Conservation (phyloP, 371 early-diverging fungal genomes). For the Mucor circinelloides region DNA sequence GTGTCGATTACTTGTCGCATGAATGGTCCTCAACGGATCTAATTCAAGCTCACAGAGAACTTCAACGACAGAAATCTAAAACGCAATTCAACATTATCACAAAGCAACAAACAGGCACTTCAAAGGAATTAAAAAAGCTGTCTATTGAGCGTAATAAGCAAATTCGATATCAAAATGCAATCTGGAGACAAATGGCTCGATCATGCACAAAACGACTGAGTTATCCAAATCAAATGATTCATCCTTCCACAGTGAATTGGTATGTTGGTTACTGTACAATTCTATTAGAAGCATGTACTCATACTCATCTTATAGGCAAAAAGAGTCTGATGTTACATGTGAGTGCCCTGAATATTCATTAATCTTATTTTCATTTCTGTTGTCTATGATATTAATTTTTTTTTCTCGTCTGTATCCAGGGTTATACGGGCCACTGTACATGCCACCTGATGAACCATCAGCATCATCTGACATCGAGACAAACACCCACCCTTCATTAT, state of each 20-base stretch:
- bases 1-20: conserved; percentile 48
- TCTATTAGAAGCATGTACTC: background rate
- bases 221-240: conserved; percentile 25
- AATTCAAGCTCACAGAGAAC: conserved; percentile 32
- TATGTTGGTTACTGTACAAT: conserved; percentile 10
- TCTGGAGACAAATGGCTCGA: conserved; percentile 48
- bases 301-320: conserved; percentile 30
- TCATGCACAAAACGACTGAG: conserved; percentile 34
- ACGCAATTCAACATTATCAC: conserved; percentile 8
- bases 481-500: conserved; percentile 14
- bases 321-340: conserved; percentile 41
- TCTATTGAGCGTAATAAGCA: conserved; percentile 28
- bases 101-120: conserved; percentile 8
- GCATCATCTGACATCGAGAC: conserved; percentile 1
- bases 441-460: conserved; percentile 10
- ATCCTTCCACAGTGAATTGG: conserved; percentile 45
- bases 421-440: conserved; percentile 43
- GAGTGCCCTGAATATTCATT: conserved; percentile 5
- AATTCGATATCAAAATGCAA: conserved; percentile 38
- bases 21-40: conserved; percentile 42
- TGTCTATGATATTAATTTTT: background rate
- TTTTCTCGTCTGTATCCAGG: conserved; percentile 20
- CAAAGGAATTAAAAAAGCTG: conserved; percentile 21
- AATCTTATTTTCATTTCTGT: background rate
- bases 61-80: conserved; percentile 31